Evolutionary conservation across 306 rosid species (phyloP).

Genomic region (Vicia faba): DNA sequence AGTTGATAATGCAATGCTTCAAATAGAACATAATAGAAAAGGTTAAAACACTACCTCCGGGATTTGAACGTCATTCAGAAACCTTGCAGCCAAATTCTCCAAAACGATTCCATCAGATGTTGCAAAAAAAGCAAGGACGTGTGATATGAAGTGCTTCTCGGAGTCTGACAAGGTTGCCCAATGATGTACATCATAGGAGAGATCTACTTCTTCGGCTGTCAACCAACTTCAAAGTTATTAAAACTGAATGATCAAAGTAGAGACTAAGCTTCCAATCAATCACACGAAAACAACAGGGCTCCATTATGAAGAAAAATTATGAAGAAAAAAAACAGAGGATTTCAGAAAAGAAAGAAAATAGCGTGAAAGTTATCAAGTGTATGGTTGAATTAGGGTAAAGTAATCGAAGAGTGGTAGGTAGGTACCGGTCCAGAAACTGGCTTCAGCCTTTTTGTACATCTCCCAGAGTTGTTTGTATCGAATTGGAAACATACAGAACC

Average conservation of each 20-base stretch:
- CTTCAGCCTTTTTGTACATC: slow-evolving; percentile 92
- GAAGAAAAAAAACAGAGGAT: slow-evolving; percentile 5
- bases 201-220: slow-evolving; percentile 95
- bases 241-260: slow-evolving; percentile 9
- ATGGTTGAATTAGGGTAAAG: not conserved
- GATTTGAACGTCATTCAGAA: slow-evolving; percentile 80
- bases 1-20: not conserved
- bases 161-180: slow-evolving; percentile 73
- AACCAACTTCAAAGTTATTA: slow-evolving; percentile 40
- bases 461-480: slow-evolving; percentile 79
- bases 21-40: slow-evolving; percentile 5
- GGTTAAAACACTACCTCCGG: slow-evolving; percentile 63
- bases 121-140: slow-evolving; percentile 85
- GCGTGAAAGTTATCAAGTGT: not conserved
- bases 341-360: not conserved
- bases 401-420: not conserved
- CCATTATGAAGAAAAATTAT: not conserved
- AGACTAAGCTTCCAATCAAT: slow-evolving; percentile 6
- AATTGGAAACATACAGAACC: slow-evolving; percentile 88
- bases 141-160: slow-evolving; percentile 81
- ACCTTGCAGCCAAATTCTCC: slow-evolving; percentile 87
- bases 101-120: slow-evolving; percentile 93
- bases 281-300: slow-evolving; percentile 18
- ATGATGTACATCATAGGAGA: slow-evolving; percentile 66
- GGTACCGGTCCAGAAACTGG: slow-evolving; percentile 97